These are phyloP conservation scores for Chalciporus piperatus DNA, from an alignment of 768 basidiomycete species.

Conservation along the genomic window DNA sequence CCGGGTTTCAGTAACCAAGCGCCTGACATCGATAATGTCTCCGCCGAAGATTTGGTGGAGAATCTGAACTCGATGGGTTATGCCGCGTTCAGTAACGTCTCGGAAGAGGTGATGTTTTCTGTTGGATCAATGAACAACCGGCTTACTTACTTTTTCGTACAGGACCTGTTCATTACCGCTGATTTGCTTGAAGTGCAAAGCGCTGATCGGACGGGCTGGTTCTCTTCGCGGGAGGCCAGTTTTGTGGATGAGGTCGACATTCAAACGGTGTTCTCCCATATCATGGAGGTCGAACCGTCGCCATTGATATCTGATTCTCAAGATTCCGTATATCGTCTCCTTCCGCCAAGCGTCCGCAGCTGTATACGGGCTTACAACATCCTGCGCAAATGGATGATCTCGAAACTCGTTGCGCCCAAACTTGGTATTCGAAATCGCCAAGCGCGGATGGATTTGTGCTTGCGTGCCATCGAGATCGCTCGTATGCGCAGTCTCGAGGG, in stretches of 20 bases:
- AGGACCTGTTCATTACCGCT: conserved; percentile 77
- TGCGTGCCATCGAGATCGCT: conserved; percentile 73
- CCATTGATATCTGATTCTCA: conserved; percentile 68
- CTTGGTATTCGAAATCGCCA: conserved; percentile 65
- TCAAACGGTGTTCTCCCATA: conserved; percentile 72
- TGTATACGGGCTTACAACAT: conserved; percentile 75
- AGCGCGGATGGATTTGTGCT: conserved; percentile 66
- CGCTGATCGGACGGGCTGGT: conserved; percentile 79
- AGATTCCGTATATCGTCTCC: conserved; percentile 67
- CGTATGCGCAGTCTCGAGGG: conserved; percentile 56
- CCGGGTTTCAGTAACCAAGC: conserved; percentile 40
- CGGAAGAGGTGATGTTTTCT: conserved; percentile 57
- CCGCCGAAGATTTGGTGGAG: conserved; percentile 71
- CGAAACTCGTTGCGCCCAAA: conserved; percentile 62
- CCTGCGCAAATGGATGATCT: conserved; percentile 76
- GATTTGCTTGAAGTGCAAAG: conserved; percentile 82
- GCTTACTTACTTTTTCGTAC: conserved; percentile 5
- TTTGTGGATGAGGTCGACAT: conserved; percentile 67
- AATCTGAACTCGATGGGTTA: conserved; percentile 73
- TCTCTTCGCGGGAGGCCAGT: conserved; percentile 51
- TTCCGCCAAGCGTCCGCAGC: conserved; percentile 73
- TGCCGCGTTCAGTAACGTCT: conserved; percentile 73
- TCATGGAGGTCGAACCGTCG: conserved; percentile 72
- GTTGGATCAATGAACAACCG: not conserved
- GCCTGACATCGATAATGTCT: conserved; percentile 62